These are phyloP conservation scores for Entomortierella chlamydospora DNA, from an alignment of 192 early-diverging fungal species.

Conservation along the genomic window DNA sequence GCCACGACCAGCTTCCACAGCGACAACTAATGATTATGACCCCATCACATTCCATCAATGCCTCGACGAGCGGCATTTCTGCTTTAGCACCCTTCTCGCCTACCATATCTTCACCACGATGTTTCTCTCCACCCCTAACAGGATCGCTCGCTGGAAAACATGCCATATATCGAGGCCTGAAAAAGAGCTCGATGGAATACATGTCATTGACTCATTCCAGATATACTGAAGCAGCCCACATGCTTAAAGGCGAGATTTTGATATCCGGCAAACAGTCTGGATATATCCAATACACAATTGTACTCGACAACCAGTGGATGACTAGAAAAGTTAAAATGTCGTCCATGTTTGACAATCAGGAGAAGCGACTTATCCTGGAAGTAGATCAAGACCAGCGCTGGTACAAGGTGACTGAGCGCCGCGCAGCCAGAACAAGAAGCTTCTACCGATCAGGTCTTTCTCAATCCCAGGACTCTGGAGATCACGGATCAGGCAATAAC, in stretches of 20 bases:
- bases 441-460: constrained; percentile 40
- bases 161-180: constrained; percentile 43
- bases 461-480: constrained; percentile 16
- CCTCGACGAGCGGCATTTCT: constrained; percentile 15
- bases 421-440: constrained; percentile 31
- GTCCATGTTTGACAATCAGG: constrained; percentile 35
- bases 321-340: constrained; percentile 50
- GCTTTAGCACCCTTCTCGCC: constrained; percentile 17
- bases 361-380: constrained; percentile 41
- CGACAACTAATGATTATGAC: constrained; percentile 29
- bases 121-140: constrained; percentile 35
- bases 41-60: constrained; percentile 10
- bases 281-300: constrained; percentile 50
- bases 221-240: constrained; percentile 42
- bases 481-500: background rate
- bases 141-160: constrained; percentile 42
- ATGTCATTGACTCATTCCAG: constrained; percentile 45
- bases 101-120: constrained; percentile 23
- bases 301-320: constrained; percentile 45
- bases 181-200: constrained; percentile 51
- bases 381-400: constrained; percentile 51
- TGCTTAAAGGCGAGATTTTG: constrained; percentile 49
- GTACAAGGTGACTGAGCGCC: constrained; percentile 46
- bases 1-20: background rate
- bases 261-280: constrained; percentile 44